Conservation (phyloP, 2,329 filamentous ascomycete genomes). For the Didymellaceae sp. region DNA sequence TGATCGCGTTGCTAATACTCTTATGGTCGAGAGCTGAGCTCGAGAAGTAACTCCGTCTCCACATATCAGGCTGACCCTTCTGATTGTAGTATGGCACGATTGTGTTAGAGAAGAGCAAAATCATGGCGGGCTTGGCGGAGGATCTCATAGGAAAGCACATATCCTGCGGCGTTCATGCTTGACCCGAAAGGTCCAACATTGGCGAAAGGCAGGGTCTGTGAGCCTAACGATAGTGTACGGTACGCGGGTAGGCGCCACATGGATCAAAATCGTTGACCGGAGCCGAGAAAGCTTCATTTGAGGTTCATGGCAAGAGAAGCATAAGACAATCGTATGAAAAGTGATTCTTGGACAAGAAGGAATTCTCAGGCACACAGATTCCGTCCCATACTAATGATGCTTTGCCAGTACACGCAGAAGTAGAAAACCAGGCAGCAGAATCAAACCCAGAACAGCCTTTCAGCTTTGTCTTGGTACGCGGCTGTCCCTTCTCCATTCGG, state of each 20-base stretch:
- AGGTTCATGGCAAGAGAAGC: no score
- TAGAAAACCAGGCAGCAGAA: neutral
- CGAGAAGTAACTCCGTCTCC: neutral
- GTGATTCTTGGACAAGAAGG: neutral
- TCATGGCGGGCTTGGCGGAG: neutral
- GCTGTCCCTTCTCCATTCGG: neutral
- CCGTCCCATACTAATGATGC: no score
- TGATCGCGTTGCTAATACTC: no score
- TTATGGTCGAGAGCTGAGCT: slow-evolving; percentile 1
- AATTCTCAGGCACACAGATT: no score
- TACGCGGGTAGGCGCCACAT: slow-evolving; percentile 1
- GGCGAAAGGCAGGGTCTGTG: slow-evolving; percentile 1
- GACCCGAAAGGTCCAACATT: slow-evolving; percentile 1
- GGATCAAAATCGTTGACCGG: neutral
- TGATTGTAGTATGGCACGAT: neutral
- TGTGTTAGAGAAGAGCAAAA: neutral
- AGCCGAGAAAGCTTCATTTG: neutral
- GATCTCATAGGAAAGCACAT: slow-evolving; percentile 2
- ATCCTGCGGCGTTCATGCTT: neutral
- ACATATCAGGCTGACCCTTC: neutral
- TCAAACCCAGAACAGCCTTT: neutral
- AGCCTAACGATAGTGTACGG: slow-evolving; percentile 3
- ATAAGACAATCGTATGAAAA: no score
- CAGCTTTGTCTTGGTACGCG: neutral
- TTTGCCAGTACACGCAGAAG: no score